Evolutionary conservation across 768 basidiomycete species (phyloP), one percentile per base, ranked within the genome.

Genomic region (Tulasnella sp.): DNA sequence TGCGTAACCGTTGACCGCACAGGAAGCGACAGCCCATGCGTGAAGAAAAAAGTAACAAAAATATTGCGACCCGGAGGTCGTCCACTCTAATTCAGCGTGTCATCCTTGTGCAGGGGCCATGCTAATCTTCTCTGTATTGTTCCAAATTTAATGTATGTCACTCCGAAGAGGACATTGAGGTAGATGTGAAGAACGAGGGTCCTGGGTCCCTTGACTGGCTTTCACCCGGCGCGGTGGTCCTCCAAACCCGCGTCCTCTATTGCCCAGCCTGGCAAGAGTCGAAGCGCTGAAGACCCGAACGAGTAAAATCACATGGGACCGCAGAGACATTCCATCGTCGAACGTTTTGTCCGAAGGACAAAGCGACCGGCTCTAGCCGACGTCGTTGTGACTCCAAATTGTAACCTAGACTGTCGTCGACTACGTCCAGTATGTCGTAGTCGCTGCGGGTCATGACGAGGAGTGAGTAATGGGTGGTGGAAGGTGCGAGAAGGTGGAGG

Each of bases 81-180:
- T 80, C 78, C 79, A 79, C 79, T 79, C 78, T 80, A 76, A 78
- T 78, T 76, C 76, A 93, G 92, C 92, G 93, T 96, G 95, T 96
- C 95, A 96, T 97, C 95, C 96, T 97, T 97, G 94, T 97, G 96
- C 95, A 97, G 95, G 96, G 95, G 94, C 96, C 93, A 97, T 97
- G 95, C 95, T 96, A 96, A 97, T 96, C 95, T 96, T 96, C 95
- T 97, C 94, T 95, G 94, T 96, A 96, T 96, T 92, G 93, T 95
- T 96, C 93, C 94, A 94, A 95, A 92, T 93, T 94, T 95, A 92
- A 91, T 91, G 90, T 93, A 91, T 92, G 92, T 90, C 91, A 91
- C 92, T 90, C 90, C 90, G 90, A 91, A 91, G 90, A 90, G 91
- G 90, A 80, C 79, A 79, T 45, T 73, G 22, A 15, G 5, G 15